phyloP scores from a whole-genome alignment of 2,329 filamentous ascomycete genomes.

The Fusarium sp. region DNA sequence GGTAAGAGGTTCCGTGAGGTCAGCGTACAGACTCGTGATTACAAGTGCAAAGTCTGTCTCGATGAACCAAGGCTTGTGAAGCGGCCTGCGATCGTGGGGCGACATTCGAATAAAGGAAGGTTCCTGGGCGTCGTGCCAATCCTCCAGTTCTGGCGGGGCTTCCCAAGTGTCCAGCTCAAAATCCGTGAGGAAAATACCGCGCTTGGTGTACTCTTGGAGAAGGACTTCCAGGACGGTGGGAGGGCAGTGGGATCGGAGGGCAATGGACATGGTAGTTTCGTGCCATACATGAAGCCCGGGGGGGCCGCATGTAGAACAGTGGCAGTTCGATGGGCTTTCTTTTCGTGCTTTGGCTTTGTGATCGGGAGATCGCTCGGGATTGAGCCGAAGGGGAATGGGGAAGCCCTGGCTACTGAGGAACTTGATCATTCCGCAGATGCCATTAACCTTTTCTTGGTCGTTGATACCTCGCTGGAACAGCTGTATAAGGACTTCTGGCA shows the following conservation, averaged over 20 bases:
- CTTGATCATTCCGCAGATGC: neutral
- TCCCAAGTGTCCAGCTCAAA: neutral
- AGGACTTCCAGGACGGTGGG: neutral
- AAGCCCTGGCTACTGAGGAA: neutral
- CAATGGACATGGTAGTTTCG: neutral
- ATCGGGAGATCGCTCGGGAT: neutral
- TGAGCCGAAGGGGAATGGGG: neutral
- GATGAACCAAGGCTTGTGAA: neutral
- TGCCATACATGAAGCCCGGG: neutral
- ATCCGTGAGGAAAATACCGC: neutral
- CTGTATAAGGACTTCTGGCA: neutral
- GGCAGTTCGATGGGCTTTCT: too few species aligned
- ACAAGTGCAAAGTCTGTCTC: neutral
- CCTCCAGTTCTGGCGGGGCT: neutral
- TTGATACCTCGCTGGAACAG: neutral
- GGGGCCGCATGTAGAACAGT: neutral
- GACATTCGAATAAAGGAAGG: neutral
- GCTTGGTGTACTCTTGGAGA: neutral
- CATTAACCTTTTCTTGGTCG: neutral
- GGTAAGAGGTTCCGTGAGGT: neutral
- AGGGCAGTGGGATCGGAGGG: neutral
- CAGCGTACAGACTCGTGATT: neutral
- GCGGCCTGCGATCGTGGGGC: neutral
- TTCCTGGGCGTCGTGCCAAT: neutral
- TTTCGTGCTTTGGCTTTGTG: too few species aligned